Percentiles rank a stretch among this genome's conserved stretches.
phyloP scores from a whole-genome alignment of 345 rosid genomes.

The Acer yangbiense region DNA sequence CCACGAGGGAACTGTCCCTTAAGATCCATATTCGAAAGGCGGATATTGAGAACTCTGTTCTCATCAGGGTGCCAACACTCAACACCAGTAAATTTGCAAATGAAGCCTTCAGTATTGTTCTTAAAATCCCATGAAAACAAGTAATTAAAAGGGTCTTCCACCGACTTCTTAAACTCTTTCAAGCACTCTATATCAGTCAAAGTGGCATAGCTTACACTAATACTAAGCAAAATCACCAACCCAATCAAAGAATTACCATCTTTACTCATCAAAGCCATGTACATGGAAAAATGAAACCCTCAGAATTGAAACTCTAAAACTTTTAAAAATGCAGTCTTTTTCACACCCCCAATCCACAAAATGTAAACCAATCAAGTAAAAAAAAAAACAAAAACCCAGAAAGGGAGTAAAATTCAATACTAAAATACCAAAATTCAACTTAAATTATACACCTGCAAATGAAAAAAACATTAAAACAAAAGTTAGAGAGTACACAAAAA shows the following conservation, averaged over 20 bases:
- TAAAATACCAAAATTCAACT: not conserved
- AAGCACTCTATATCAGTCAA: slow-evolving; percentile 23
- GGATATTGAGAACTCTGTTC: slow-evolving; percentile 31
- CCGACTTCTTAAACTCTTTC: slow-evolving; percentile 11
- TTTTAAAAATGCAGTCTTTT: not conserved
- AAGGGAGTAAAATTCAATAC: not conserved
- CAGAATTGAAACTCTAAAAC: not conserved
- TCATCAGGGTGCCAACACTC: slow-evolving; percentile 41
- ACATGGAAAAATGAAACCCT: not conserved
- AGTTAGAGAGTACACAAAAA: not conserved
- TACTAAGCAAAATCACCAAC: slow-evolving; percentile 8
- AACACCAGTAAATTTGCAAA: slow-evolving; percentile 28
- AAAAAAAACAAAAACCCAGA: not conserved
- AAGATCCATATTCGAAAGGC: slow-evolving; percentile 24
- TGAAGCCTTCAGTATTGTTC: slow-evolving; percentile 24
- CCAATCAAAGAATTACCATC: not conserved
- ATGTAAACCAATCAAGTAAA: not conserved
- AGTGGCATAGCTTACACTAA: slow-evolving; percentile 17
- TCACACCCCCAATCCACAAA: not conserved
- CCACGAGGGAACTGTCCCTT: slow-evolving; percentile 30
- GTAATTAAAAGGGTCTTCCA: slow-evolving; percentile 30
- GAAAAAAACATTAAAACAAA: not conserved
- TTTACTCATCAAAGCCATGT: not conserved
- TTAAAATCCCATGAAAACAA: slow-evolving; percentile 31
- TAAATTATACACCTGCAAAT: not conserved